These are phyloP conservation scores for Phaffia tasmanica DNA, from an alignment of 768 basidiomycete species.

Conservation along the genomic window DNA sequence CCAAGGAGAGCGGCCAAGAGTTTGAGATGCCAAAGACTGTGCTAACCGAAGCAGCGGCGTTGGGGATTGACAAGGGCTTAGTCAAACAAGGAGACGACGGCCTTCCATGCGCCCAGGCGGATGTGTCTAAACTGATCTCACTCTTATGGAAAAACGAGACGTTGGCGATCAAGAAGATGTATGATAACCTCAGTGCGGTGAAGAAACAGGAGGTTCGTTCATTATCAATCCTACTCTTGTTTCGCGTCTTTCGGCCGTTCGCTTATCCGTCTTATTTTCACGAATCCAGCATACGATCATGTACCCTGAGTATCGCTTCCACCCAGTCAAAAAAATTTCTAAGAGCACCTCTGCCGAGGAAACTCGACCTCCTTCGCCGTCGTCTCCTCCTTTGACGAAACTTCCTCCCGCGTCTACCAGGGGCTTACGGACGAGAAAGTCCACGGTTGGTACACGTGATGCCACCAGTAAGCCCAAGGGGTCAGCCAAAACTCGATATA, in stretches of 20 bases:
- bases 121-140: constrained; percentile 55
- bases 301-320: too few relatives aligned
- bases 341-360: too few relatives aligned
- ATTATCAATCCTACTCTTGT: neutral
- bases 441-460: too few relatives aligned
- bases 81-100: constrained; percentile 32
- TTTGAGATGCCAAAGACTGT: constrained; percentile 3
- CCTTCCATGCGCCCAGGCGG: constrained; percentile 47
- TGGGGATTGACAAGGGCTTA: constrained; percentile 22
- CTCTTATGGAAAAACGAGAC: constrained; percentile 54
- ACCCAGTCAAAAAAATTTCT: too few relatives aligned
- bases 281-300: too few relatives aligned
- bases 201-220: constrained; percentile 38
- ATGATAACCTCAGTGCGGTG: constrained; percentile 33
- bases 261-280: too few relatives aligned
- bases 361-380: too few relatives aligned
- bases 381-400: too few relatives aligned
- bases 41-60: neutral
- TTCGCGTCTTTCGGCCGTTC: neutral
- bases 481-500: too few relatives aligned
- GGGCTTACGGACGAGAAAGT: too few relatives aligned
- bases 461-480: too few relatives aligned
- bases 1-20: constrained; percentile 12
- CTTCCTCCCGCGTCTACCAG: too few relatives aligned
- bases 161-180: constrained; percentile 41